phyloP scores from a whole-genome alignment of 352 stramenopile species.

The Halophytophthora polymorphica region DNA sequence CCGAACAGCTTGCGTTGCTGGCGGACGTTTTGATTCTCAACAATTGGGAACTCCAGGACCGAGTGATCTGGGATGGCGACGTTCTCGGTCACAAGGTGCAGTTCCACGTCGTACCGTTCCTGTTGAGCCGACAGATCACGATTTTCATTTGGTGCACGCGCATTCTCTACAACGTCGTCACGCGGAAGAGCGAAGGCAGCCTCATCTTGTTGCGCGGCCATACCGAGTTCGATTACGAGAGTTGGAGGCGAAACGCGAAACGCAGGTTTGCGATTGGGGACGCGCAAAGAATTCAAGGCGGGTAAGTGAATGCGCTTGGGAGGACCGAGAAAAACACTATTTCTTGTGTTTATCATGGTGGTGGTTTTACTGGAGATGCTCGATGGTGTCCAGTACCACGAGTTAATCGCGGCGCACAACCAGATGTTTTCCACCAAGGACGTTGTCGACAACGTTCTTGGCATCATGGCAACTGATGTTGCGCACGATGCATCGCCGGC shows the following conservation, averaged over 20 bases:
- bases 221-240: constrained; percentile 28
- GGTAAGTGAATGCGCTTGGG: not conserved
- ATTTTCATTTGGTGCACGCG: constrained; percentile 25
- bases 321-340: too few species aligned
- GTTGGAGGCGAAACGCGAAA: constrained; percentile 14
- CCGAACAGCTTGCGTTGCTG: constrained; percentile 15
- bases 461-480: too few species aligned
- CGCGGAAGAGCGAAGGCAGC: constrained; percentile 15
- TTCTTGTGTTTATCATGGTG: too few species aligned
- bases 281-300: not conserved
- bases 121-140: constrained; percentile 24
- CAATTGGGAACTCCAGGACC: constrained; percentile 15
- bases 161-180: constrained; percentile 23
- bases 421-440: too few species aligned
- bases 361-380: too few species aligned
- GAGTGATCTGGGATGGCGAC: constrained; percentile 20
- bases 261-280: not conserved
- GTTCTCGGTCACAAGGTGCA: constrained; percentile 14
- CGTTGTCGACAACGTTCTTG: too few species aligned
- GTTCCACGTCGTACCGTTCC: constrained; percentile 25
- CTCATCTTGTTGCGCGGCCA: constrained; percentile 24
- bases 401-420: too few species aligned
- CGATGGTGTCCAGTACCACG: too few species aligned
- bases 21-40: constrained; percentile 17
- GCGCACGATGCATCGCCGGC: too few species aligned